These are phyloP conservation scores for Prunus mira DNA, from an alignment of 306 rosid genomes.

Conservation along the genomic window DNA sequence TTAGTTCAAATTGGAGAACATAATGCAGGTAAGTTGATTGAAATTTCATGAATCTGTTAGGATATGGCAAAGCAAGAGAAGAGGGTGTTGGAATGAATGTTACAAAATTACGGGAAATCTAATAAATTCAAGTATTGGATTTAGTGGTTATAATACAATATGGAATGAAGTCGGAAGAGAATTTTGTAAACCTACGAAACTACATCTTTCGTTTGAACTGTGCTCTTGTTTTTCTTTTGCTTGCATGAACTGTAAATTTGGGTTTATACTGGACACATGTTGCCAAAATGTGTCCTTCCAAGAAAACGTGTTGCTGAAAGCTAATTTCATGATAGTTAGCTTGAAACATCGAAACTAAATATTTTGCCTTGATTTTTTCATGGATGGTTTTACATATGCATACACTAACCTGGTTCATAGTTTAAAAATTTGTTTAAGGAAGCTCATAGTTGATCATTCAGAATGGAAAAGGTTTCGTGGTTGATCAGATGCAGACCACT, in stretches of 20 bases:
- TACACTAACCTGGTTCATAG: neutral
- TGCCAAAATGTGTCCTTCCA: too few relatives aligned
- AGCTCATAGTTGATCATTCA: neutral
- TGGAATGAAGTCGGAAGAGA: neutral
- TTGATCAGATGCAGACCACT: neutral
- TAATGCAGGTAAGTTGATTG: constrained; percentile 32
- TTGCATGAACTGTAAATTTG: too few relatives aligned
- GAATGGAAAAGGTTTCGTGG: neutral
- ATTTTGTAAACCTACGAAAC: neutral
- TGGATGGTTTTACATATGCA: too few relatives aligned
- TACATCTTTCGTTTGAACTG: neutral
- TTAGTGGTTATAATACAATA: too few relatives aligned
- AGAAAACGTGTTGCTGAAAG: too few relatives aligned
- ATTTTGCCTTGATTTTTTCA: too few relatives aligned
- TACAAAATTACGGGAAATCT: neutral
- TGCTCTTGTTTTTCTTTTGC: neutral
- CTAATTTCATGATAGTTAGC: too few relatives aligned
- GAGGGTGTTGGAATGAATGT: neutral
- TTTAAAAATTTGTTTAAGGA: neutral
- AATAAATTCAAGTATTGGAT: too few relatives aligned
- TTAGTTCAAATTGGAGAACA: constrained; percentile 21
- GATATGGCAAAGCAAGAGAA: neutral
- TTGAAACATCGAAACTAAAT: too few relatives aligned
- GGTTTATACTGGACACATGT: too few relatives aligned
- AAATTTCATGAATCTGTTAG: constrained; percentile 7